These are phyloP conservation scores for Dictyostelium brefeldianum DNA, from an alignment of 78 protist genomes.

Conservation along the genomic window DNA sequence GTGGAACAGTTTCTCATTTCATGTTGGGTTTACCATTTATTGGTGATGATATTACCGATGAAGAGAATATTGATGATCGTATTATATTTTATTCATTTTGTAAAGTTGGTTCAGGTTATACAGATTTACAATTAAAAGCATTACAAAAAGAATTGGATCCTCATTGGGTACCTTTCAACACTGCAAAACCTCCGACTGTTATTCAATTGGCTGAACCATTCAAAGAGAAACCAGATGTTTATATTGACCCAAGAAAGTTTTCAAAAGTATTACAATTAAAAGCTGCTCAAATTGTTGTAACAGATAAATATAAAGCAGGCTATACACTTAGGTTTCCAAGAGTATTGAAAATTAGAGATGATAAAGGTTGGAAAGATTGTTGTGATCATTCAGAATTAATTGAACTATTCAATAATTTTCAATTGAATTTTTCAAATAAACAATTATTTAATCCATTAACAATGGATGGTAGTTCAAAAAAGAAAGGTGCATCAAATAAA, in stretches of 20 bases:
- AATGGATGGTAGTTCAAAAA: background rate
- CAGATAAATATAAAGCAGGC: constrained; percentile 78
- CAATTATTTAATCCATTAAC: background rate
- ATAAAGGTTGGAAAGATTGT: constrained; percentile 84
- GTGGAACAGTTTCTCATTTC: constrained; percentile 90
- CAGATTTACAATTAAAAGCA: constrained; percentile 76
- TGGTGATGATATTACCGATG: background rate
- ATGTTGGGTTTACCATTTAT: constrained; percentile 83
- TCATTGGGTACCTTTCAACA: constrained; percentile 78
- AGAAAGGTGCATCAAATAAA: background rate
- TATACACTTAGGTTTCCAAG: constrained; percentile 94
- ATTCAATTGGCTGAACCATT: constrained; percentile 78
- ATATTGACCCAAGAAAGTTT: constrained; percentile 81
- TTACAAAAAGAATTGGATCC: constrained; percentile 75
- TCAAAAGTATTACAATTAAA: constrained; percentile 86
- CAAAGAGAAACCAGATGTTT: constrained; percentile 89
- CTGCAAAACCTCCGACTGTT: constrained; percentile 15
- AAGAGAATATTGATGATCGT: background rate
- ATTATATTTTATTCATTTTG: constrained; percentile 67
- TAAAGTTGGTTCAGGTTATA: constrained; percentile 91
- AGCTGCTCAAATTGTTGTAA: constrained; percentile 71
- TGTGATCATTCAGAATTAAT: background rate
- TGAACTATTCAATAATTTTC: background rate
- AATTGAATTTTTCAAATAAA: background rate
- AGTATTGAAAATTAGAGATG: constrained; percentile 83